phyloP scores from a whole-genome alignment of 352 stramenopile genomes.

The Globisporangium rhizosaccharum region DNA sequence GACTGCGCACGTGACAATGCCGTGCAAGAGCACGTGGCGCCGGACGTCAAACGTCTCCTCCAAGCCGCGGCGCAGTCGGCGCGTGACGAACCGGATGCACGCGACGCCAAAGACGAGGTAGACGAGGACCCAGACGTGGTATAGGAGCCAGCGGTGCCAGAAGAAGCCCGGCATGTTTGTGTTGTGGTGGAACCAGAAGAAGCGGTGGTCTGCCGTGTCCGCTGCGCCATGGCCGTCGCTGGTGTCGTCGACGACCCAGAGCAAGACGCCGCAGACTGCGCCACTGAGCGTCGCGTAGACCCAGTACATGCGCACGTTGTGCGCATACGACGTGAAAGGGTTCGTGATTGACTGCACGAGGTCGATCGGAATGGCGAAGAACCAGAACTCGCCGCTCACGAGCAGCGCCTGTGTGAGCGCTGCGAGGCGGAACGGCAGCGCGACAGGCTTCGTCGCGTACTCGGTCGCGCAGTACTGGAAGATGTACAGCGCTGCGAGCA shows the following conservation, averaged over 20 bases:
- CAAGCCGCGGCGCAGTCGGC: slow-evolving; percentile 60
- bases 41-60: slow-evolving; percentile 86
- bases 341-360: slow-evolving; percentile 88
- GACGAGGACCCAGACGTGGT: slow-evolving; percentile 72
- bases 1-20: slow-evolving; percentile 72
- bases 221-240: slow-evolving; percentile 16
- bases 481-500: slow-evolving; percentile 67
- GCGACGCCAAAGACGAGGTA: slow-evolving; percentile 72
- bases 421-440: slow-evolving; percentile 54
- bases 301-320: slow-evolving; percentile 83
- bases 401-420: slow-evolving; percentile 72
- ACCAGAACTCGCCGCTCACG: slow-evolving; percentile 86
- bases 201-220: slow-evolving; percentile 27
- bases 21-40: slow-evolving; percentile 67
- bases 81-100: slow-evolving; percentile 75
- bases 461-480: slow-evolving; percentile 74
- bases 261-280: slow-evolving; percentile 50
- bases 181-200: slow-evolving; percentile 85
- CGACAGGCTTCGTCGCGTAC: slow-evolving; percentile 36
- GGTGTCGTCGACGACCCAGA: slow-evolving; percentile 53
- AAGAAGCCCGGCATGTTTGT: slow-evolving; percentile 72
- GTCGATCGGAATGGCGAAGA: slow-evolving; percentile 86
- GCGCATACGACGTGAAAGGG: slow-evolving; percentile 82
- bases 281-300: slow-evolving; percentile 78
- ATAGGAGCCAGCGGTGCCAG: slow-evolving; percentile 78